Base-by-base conservation (phyloP, 2,329 filamentous ascomycete species). In the Aureobasidium sp. region DNA sequence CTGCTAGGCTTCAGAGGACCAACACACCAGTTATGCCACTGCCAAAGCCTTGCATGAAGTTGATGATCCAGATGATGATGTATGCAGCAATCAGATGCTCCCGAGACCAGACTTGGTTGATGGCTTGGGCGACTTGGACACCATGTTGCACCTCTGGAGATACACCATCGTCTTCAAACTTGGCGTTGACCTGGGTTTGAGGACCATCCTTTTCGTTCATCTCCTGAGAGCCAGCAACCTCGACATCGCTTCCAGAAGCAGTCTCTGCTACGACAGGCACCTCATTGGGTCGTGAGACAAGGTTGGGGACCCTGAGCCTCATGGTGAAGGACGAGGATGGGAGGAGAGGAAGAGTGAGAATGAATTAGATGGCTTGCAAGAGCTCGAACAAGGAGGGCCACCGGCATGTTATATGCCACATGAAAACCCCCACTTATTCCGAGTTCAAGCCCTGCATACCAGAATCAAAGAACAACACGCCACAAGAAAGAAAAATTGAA, bases 31-130 rank as follows among this genome's bases (percentile, higher is more conserved):
- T 79, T 53, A 81, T 78, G 56, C 77, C 75, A 65, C 82, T 75
- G 64, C 82, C 76, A 43, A 85, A 72, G 36, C 82, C 83, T 43
- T 86, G 84, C 71, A 83, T 80, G 67, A 86, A 84, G 53, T 80
- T 79, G 71, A 83, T 80, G 7, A 86, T 67, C 68, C 81, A 85
- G 31, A 86, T 77, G 60, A 81, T 83, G 50, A 74, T 69, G 64
- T 80, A 81, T 67, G 78, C 78, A 45, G 69, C 66, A n/a, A 76
- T 73, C 20, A 82, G 70, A 1, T 76, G 75, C 54, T 72, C 72
- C 66, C 75, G 78, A 55, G 70, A 73, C 80, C 80, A 82, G 5
- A 79, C 75, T 20, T 76, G 70, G 0, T 80, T 81, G 31, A 79
- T 77, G 31, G 80, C 80, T 64, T 80, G 74, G 18, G 76, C 75